Conservation (phyloP, 106 monocot genomes). For the Chionographis japonica region DNA sequence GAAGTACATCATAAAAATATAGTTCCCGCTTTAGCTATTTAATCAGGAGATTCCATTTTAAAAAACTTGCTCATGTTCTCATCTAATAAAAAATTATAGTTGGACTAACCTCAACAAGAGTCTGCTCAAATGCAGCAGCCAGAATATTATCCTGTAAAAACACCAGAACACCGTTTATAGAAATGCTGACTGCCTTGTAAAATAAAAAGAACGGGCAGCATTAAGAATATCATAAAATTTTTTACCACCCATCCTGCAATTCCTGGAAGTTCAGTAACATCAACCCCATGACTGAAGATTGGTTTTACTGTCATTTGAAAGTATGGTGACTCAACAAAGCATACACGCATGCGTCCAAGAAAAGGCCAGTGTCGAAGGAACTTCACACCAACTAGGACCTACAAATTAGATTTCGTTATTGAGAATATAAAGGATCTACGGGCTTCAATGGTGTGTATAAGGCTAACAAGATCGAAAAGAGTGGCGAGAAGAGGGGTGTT, state of each 20-base stretch:
- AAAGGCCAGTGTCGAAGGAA: slow-evolving; percentile 86
- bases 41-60: too few species aligned
- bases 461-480: too few species aligned
- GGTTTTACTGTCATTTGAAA: slow-evolving; percentile 95
- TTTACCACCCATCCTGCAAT: slow-evolving; percentile 93
- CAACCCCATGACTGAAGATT: slow-evolving; percentile 72
- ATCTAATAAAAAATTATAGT: too few species aligned
- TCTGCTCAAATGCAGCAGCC: slow-evolving; percentile 81
- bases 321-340: slow-evolving; percentile 87
- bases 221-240: neutral
- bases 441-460: neutral
- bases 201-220: neutral
- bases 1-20: too few species aligned
- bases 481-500: too few species aligned
- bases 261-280: slow-evolving; percentile 92
- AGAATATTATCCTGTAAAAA: slow-evolving; percentile 71
- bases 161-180: neutral
- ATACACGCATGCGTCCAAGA: slow-evolving; percentile 74
- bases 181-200: neutral
- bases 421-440: neutral
- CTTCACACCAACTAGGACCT: slow-evolving; percentile 85
- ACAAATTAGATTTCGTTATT: slow-evolving; percentile 4
- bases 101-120: slow-evolving; percentile 74
- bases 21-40: too few species aligned
- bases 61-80: too few species aligned